Evolutionary conservation across 257 asterid species (phyloP).

Genomic region (Henckelia pumila): DNA sequence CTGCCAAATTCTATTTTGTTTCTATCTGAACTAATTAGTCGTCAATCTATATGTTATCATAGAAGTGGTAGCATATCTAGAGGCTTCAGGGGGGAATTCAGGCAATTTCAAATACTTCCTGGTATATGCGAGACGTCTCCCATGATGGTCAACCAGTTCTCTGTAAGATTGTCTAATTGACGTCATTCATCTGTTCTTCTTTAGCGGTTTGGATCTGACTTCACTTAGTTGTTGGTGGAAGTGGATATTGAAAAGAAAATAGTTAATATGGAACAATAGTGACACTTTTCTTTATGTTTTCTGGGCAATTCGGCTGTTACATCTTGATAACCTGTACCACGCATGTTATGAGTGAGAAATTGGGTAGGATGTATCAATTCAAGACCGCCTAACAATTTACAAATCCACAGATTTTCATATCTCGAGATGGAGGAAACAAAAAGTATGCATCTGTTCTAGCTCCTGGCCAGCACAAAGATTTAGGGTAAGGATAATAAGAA

Average conservation of each 20-base stretch:
- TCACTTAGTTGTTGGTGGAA: too few species aligned
- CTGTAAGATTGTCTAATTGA: conserved; percentile 49
- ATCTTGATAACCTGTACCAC: neutral
- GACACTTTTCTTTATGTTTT: neutral
- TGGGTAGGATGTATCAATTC: neutral
- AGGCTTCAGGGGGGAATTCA: conserved; percentile 98
- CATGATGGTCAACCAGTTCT: conserved; percentile 95
- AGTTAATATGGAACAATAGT: neutral
- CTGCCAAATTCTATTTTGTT: conserved; percentile 2
- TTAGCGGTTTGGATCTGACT: conserved; percentile 12
- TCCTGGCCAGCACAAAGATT: conserved; percentile 84
- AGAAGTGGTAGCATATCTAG: conserved; percentile 99
- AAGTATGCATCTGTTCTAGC: conserved; percentile 84
- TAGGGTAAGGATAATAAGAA: conserved; percentile 62
- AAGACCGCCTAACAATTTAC: conserved; percentile 20
- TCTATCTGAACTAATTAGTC: conserved; percentile 6
- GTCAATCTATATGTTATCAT: conserved; percentile 32
- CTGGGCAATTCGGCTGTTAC: neutral
- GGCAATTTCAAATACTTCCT: conserved; percentile 91
- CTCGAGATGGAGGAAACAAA: conserved; percentile 96
- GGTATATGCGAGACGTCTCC: conserved; percentile 96
- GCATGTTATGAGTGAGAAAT: neutral
- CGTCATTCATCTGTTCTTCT: conserved; percentile 24
- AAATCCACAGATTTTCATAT: conserved; percentile 70
- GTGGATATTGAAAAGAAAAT: neutral